Percentiles rank a stretch among this genome's conserved stretches.
phyloP scores from a whole-genome alignment of 164 flowering plant species.

The Amborella trichopoda region DNA sequence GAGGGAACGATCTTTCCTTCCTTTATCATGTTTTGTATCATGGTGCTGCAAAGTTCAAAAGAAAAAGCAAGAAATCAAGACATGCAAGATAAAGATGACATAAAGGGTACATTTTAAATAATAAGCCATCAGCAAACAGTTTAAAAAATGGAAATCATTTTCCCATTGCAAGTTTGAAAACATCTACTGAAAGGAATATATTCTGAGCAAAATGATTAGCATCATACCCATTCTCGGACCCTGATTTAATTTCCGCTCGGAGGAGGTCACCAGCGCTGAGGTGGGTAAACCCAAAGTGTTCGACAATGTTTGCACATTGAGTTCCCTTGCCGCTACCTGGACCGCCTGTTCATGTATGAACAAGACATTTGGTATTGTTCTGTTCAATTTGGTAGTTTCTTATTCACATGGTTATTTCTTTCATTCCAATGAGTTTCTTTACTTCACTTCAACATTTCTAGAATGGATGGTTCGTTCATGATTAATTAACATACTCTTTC shows the following conservation, averaged over 20 bases:
- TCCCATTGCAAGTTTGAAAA: no score
- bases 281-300: conserved; percentile 87
- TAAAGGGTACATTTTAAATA: not conserved
- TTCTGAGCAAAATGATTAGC: not conserved
- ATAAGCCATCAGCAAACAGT: not conserved
- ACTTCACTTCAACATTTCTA: no score
- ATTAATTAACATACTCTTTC: no score
- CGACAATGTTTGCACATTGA: conserved; percentile 77
- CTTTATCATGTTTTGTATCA: conserved; percentile 85
- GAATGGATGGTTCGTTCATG: no score
- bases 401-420: no score
- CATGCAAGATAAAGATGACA: no score
- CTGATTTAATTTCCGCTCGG: conserved; percentile 83
- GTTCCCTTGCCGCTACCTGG: conserved; percentile 99
- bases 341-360: conserved; percentile 49
- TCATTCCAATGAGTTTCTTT: no score
- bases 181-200: no score
- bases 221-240: conserved; percentile 89
- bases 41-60: conserved; percentile 33
- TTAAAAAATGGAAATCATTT: no score
- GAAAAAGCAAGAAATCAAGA: not conserved
- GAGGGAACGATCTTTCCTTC: conserved; percentile 96
- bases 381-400: no score
- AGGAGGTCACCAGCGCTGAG: conserved; percentile 99
- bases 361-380: no score